A percentile compares a stretch with the other conserved stretches of the same genome.
Conservation (phyloP, 192 early-diverging fungal species). For the Coemansia sp. region DNA sequence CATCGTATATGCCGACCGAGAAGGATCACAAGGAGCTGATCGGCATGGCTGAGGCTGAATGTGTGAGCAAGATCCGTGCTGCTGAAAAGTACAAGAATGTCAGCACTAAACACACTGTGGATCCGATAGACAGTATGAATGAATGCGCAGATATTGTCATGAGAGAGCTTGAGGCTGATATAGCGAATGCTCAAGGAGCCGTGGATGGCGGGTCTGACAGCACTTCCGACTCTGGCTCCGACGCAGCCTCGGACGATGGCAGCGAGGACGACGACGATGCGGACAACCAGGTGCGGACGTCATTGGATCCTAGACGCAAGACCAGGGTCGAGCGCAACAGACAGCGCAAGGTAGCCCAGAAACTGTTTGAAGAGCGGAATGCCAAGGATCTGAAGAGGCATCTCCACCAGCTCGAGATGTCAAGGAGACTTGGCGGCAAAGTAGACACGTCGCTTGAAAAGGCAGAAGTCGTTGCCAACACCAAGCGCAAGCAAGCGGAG, state of each 20-base stretch:
- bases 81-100: conserved; percentile 19
- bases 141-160: conserved; percentile 35
- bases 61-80: conserved; percentile 48
- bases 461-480: conserved; percentile 9
- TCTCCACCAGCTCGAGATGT: conserved; percentile 54
- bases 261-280: conserved; percentile 16
- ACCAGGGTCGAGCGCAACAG: conserved; percentile 63
- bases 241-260: conserved; percentile 18
- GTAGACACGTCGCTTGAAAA: conserved; percentile 42
- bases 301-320: conserved; percentile 57
- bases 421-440: conserved; percentile 54
- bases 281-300: conserved; percentile 1
- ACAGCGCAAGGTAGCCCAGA: conserved; percentile 46
- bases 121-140: conserved; percentile 16
- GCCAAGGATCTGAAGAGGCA: conserved; percentile 50
- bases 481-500: conserved; percentile 26
- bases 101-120: conserved; percentile 10
- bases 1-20: conserved; percentile 87
- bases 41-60: conserved; percentile 60
- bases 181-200: neutral
- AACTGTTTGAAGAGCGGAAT: conserved; percentile 32
- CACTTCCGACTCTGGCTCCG: conserved; percentile 5
- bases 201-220: conserved; percentile 13
- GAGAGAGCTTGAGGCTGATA: conserved; percentile 30
- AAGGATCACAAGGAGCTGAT: conserved; percentile 76